Base-by-base conservation (phyloP, 441 rosid species). In the Croton laevigatus region DNA sequence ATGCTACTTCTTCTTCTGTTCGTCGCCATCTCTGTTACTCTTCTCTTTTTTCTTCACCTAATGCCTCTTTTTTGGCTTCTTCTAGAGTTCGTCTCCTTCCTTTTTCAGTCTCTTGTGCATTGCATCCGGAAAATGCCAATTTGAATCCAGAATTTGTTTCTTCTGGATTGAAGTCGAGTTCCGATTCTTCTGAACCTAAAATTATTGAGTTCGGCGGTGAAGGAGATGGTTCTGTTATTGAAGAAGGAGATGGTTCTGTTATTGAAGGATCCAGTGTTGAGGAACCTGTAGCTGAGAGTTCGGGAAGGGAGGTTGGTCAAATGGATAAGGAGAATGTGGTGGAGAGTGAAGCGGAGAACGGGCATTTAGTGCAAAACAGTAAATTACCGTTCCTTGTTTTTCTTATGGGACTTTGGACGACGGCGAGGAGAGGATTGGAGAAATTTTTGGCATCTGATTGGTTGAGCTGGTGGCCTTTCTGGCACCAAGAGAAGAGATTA, bases 401-500 rank as follows among this genome's bases (percentile, higher is more conserved):
- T 68, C 40, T 91, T 40, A 72, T 85, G 87, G 89, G 92, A 1
- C 23, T 89, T 34, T 89, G 94, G 94, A 80, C 88, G 1, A 77
- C 80, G 38, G 13, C 82, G n/a, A 88, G 65, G 73, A 85, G 74
- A 53, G 84, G 83, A 12, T 49, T 87, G 34, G 88, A 90, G 73
- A 86, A 74, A 61, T 71, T 88, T 12, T 42, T 80, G 85, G 84
- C 81, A 23, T 78, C 79, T 82, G 84, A 85, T 82, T 94, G 96
- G 97, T 61, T 86, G 37, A 82, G 82, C 61, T 85, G 86, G 93
- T 84, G 81, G 91, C 95, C 93, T 0, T 88, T 87, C 82, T 85
- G 89, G 82, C 86, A 84, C 19, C 90, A 78, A 32, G 96, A 86
- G 83, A 91, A 89, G 82, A 82, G 81, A 20, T 76, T 95, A 55